phyloP scores from a whole-genome alignment of 805 yeast species.

The Starmerella potacharoeniae region DNA sequence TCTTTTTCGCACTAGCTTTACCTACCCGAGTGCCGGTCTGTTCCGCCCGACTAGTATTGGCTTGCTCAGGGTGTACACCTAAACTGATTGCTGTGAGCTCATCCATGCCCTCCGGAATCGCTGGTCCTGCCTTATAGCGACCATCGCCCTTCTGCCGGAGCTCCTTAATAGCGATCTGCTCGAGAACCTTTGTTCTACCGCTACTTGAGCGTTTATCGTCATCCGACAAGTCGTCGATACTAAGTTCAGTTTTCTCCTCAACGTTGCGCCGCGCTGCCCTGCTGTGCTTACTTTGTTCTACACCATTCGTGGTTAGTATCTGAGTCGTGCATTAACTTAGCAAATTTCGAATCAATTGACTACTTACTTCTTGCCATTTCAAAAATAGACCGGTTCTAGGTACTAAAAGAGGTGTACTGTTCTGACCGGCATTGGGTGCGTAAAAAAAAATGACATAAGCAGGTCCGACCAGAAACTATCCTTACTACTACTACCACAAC shows the following conservation, averaged over 20 bases:
- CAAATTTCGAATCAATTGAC: not conserved
- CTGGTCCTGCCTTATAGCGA: not conserved
- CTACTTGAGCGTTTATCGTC: not conserved
- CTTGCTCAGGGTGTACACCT: constrained; percentile 13
- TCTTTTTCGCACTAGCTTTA: constrained; percentile 9
- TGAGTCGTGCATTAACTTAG: not conserved
- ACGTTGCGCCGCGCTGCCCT: constrained; percentile 21
- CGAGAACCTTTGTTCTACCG: constrained; percentile 14
- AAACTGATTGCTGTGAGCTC: constrained; percentile 14
- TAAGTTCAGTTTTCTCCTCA: constrained; percentile 8
- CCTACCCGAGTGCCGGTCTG: not conserved
- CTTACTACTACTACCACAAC: not conserved
- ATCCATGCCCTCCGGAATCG: constrained; percentile 8
- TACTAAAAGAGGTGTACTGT: not conserved
- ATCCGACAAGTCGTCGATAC: not conserved
- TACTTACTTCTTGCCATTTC: constrained; percentile 14
- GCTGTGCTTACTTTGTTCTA: constrained; percentile 15
- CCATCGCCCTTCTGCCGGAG: constrained; percentile 5
- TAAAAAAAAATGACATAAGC: not conserved
- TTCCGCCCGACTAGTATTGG: not conserved
- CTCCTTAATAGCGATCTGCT: constrained; percentile 16
- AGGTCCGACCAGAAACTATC: not conserved
- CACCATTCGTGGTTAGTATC: not conserved
- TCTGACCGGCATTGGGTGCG: not conserved
- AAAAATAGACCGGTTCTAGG: not conserved